These are phyloP conservation scores for Astrothelium macrocarpum DNA, from an alignment of 495 filamentous ascomycete species.

Conservation along the genomic window DNA sequence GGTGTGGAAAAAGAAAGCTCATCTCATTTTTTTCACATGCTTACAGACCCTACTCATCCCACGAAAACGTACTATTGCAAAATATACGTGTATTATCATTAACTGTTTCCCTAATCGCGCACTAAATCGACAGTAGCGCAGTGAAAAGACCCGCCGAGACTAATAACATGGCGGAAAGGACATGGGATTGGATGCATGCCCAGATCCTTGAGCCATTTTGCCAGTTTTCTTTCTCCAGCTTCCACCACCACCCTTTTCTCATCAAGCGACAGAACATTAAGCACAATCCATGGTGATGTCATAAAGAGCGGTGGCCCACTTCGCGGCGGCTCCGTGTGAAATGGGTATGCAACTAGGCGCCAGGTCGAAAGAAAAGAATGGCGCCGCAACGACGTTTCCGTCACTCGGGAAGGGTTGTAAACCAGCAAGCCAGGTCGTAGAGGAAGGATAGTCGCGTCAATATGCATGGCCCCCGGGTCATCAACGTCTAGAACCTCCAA, in stretches of 20 bases:
- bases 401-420: slow-evolving; percentile 20
- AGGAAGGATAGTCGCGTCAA: slow-evolving; percentile 24
- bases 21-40: too few relatives aligned
- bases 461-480: slow-evolving; percentile 24
- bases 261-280: slow-evolving; percentile 22
- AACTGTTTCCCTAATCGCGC: too few relatives aligned
- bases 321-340: slow-evolving; percentile 5
- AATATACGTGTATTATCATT: too few relatives aligned
- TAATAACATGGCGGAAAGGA: slow-evolving; percentile 24
- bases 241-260: slow-evolving; percentile 21
- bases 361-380: slow-evolving; percentile 17
- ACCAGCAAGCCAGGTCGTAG: slow-evolving; percentile 20
- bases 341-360: slow-evolving; percentile 23
- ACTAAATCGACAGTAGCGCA: slow-evolving; percentile 29
- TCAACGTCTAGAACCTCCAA: slow-evolving; percentile 21
- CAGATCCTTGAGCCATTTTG: slow-evolving; percentile 14
- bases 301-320: slow-evolving; percentile 17
- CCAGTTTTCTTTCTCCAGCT: slow-evolving; percentile 14
- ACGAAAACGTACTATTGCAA: too few relatives aligned
- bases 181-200: slow-evolving; percentile 20
- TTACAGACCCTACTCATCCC: too few relatives aligned
- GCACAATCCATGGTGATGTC: slow-evolving; percentile 17
- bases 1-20: too few relatives aligned
- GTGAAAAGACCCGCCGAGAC: slow-evolving; percentile 28
- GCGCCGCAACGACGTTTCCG: slow-evolving; percentile 14